A percentile compares a stretch with the other conserved stretches of the same genome.
Conservation (phyloP, 1,139 yeast genomes). For the Yamadazyma membranifaciens region DNA sequence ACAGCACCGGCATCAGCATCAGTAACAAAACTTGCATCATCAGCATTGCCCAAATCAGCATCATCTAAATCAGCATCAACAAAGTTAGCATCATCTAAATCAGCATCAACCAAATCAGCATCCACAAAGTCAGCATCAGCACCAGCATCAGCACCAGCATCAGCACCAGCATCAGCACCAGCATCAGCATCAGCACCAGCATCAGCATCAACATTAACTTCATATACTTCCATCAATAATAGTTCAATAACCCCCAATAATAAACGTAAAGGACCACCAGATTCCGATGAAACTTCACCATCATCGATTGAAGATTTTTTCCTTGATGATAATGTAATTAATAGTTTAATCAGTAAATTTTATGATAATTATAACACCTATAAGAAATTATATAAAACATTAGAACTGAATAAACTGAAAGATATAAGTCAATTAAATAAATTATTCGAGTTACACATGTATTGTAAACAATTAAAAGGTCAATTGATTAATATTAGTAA, state of each 20-base stretch:
- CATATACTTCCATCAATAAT: neutral
- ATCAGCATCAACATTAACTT: neutral
- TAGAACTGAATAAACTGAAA: conserved; percentile 15
- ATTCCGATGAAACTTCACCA: conserved; percentile 25
- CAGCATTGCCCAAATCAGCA: too few relatives aligned
- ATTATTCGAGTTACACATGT: conserved; percentile 36
- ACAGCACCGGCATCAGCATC: too few relatives aligned
- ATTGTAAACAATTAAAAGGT: conserved; percentile 34
- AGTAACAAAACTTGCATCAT: too few relatives aligned
- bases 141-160: neutral
- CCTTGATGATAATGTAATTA: conserved; percentile 14
- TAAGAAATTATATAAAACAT: conserved; percentile 27
- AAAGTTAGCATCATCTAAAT: too few relatives aligned
- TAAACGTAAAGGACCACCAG: neutral
- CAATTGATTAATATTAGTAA: conserved; percentile 27
- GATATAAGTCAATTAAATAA: conserved; percentile 23
- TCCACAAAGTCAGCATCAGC: conserved; percentile 7
- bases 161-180: neutral
- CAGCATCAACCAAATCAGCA: conserved; percentile 10
- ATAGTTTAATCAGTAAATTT: conserved; percentile 36
- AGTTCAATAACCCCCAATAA: neutral
- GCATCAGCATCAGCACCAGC: neutral
- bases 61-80: too few relatives aligned
- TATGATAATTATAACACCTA: conserved; percentile 39
- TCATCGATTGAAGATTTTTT: conserved; percentile 28